A percentile compares a stretch with the other conserved stretches of the same genome.
Conservation (phyloP, 371 early-diverging fungal species). For the Mucor sp. region DNA sequence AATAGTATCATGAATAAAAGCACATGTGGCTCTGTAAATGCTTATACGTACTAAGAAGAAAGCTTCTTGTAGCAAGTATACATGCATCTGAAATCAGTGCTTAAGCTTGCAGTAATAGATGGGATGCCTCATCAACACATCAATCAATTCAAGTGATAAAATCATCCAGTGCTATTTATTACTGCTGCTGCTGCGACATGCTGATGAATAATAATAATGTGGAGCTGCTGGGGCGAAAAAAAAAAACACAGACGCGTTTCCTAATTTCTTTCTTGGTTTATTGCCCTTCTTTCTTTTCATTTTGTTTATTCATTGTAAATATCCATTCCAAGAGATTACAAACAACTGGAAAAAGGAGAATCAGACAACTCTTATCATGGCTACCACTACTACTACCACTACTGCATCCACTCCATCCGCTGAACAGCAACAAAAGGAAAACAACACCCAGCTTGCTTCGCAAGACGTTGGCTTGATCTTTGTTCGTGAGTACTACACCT, state of each 20-base stretch:
- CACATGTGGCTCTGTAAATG: too few relatives aligned
- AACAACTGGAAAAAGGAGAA: neutral
- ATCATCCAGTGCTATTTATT: too few relatives aligned
- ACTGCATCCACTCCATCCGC: neutral
- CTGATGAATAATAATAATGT: too few relatives aligned
- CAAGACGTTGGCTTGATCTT: slow-evolving; percentile 93
- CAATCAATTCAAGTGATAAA: too few relatives aligned
- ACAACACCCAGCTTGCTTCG: slow-evolving; percentile 22
- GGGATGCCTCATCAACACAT: too few relatives aligned
- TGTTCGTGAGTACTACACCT: slow-evolving; percentile 95
- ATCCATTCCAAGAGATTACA: neutral
- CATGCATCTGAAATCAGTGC: too few relatives aligned
- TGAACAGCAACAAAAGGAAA: slow-evolving; percentile 2
- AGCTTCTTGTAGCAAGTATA: too few relatives aligned
- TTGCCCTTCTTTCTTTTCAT: neutral
- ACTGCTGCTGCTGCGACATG: neutral
- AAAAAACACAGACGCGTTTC: neutral
- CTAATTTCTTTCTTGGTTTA: neutral
- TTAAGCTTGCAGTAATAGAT: too few relatives aligned
- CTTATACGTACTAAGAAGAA: too few relatives aligned
- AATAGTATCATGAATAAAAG: too few relatives aligned
- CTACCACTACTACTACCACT: neutral
- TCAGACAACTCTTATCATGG: neutral
- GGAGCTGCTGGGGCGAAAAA: neutral
- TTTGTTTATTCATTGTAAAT: neutral